Base-by-base conservation (phyloP, 345 rosid species). In the Boechera divaricarpa region DNA sequence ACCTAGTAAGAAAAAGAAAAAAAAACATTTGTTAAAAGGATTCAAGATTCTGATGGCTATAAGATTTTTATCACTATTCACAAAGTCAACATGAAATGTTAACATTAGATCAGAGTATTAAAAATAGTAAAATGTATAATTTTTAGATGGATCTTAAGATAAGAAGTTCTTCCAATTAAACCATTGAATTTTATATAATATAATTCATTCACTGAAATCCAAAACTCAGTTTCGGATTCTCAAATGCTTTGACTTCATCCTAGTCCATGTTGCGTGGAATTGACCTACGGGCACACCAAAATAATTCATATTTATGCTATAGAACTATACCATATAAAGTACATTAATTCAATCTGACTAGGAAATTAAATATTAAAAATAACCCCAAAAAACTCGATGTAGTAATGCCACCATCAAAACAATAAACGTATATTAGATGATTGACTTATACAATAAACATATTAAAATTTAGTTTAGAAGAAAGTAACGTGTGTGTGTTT, bases 1-100 rank as follows among this genome's bases (percentile, higher is more conserved):
- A 68, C 3, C 72, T 39, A 11, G 39, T 52, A 15, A 49, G 2
- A 32, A 53, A 26, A 4, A 10, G 3, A 10, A 10, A 8, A 0
- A 21, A 21, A 21, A 21, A 21, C 24, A 1, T 21, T 48, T 24
- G 6, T 26, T 53, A 13, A 29, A 29, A 16, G 2, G 2, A 31
- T 59, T 33, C 63, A 61, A 61, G 16, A 38, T 21, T 61, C 13
- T 59, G 24, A 33, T n/a, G 2, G 42, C 9, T 31, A 6, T 31
- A 56, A 55, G 36, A 29, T 2, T 55, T 24, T 53, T 53, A 53
- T 24, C 32, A 10, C 15, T 53, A 4, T 55, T 58, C 63, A 58
- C 26, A 58, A 58, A 58, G 63, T 58, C 63, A 58, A 56, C 18
- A 31, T 31, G 38, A 56, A 56, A 56, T 56, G 15, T 55, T 55